phyloP scores from a whole-genome alignment of 257 asterid species.

The Anisodus acutangulus region DNA sequence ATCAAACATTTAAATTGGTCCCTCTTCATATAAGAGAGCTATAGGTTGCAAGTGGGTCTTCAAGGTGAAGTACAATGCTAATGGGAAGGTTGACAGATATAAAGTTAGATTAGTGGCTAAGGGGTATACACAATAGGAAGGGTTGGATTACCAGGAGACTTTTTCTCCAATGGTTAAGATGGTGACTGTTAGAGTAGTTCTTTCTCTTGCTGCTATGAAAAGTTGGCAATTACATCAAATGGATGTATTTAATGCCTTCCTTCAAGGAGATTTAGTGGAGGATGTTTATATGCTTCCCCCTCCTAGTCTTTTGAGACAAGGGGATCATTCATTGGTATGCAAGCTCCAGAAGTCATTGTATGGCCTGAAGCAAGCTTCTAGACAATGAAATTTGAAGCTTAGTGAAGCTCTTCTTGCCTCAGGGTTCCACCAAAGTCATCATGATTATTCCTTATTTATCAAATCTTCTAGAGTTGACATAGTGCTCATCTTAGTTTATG shows the following conservation, averaged over 20 bases:
- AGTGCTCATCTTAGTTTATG: too few species aligned
- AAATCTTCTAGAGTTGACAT: too few species aligned
- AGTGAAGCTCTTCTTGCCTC: background rate
- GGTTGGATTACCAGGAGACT: background rate
- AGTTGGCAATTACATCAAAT: background rate
- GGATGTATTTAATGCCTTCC: background rate
- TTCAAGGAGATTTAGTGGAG: background rate
- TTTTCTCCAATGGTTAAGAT: background rate
- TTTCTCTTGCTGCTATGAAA: background rate
- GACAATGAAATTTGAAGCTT: background rate
- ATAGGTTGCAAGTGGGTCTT: background rate
- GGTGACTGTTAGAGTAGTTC: background rate
- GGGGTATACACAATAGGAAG: background rate
- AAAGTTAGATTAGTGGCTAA: background rate
- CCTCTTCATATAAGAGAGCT: background rate
- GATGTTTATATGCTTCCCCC: background rate
- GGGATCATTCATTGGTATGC: background rate
- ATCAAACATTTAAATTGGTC: background rate
- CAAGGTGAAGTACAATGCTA: background rate
- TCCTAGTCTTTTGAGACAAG: background rate
- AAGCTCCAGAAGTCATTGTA: background rate
- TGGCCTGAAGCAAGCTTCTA: background rate
- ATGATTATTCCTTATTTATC: too few species aligned
- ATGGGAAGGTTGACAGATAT: background rate
- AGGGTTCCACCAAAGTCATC: too few species aligned